phyloP scores from a whole-genome alignment of 2,329 filamentous ascomycete species.

The Chaetomium sp. region DNA sequence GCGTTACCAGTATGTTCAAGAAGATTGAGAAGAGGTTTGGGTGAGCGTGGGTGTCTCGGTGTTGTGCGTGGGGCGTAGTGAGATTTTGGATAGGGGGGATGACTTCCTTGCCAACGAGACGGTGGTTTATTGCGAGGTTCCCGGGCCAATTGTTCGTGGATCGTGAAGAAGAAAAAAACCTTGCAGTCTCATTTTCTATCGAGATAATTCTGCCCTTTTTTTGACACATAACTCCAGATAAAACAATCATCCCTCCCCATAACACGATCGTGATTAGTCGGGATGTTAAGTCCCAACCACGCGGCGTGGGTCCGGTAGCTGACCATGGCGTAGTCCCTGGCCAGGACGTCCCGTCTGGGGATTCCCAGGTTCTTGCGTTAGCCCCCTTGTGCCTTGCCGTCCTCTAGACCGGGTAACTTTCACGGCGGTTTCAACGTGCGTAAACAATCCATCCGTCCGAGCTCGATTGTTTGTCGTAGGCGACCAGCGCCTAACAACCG shows the following conservation, averaged over 20 bases:
- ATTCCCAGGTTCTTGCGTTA: not conserved
- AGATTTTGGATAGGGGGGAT: not conserved
- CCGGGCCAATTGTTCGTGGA: not conserved
- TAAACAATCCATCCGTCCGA: not conserved
- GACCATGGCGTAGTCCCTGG: not conserved
- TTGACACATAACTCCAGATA: slow-evolving; percentile 5
- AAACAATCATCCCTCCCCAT: slow-evolving; percentile 5
- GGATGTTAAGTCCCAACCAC: not conserved
- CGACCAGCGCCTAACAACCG: slow-evolving; percentile 7
- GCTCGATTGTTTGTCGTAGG: not conserved
- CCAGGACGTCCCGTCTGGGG: not conserved
- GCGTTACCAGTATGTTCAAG: slow-evolving; percentile 71
- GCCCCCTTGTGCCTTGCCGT: not conserved
- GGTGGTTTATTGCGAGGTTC: not conserved
- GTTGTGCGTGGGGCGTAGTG: no score
- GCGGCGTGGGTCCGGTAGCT: not conserved
- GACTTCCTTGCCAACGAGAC: not conserved
- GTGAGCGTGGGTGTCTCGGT: slow-evolving; percentile 33
- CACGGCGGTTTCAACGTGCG: not conserved
- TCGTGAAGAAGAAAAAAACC: not conserved
- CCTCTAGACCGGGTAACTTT: no score
- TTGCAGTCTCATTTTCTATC: slow-evolving; percentile 18
- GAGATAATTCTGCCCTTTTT: not conserved
- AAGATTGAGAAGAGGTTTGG: slow-evolving; percentile 77
- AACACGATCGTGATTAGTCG: not conserved